Conservation (phyloP, 1,284 basidiomycete genomes). For the Laetiporus sulphureus region DNA sequence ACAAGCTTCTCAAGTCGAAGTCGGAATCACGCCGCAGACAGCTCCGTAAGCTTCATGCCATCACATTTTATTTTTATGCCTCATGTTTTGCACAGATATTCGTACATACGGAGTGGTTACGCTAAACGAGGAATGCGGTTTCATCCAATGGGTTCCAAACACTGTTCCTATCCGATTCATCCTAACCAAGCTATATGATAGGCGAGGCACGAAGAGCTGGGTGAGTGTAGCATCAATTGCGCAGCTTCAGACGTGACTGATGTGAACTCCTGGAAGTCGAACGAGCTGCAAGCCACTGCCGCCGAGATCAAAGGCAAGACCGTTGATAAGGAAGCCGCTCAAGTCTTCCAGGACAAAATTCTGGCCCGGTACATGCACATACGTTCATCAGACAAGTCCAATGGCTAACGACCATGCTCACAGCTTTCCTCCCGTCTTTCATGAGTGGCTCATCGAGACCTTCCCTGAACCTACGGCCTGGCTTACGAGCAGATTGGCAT, state of each 20-base stretch:
- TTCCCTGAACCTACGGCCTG: conserved; percentile 97
- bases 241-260: too few species aligned
- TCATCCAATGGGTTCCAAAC: conserved; percentile 98
- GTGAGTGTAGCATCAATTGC: too few species aligned
- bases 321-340: conserved; percentile 44
- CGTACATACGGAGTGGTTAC: conserved; percentile 96
- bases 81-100: conserved; percentile 58
- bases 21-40: conserved; percentile 89
- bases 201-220: conserved; percentile 54
- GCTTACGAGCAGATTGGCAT: conserved; percentile 84
- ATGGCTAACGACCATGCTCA: neutral
- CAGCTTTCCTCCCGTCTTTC: conserved; percentile 84
- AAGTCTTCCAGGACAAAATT: conserved; percentile 57
- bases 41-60: conserved; percentile 54
- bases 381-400: neutral
- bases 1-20: conserved; percentile 91
- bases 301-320: conserved; percentile 46
- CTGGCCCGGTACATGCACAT: conserved; percentile 47
- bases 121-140: conserved; percentile 94
- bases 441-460: conserved; percentile 96
- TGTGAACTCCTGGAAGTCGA: too few species aligned
- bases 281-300: conserved; percentile 51
- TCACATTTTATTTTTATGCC: neutral
- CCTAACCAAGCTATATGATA: conserved; percentile 68
- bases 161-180: conserved; percentile 84